Evolutionary conservation across 495 filamentous ascomycete species (phyloP), one percentile per base, ranked within the genome.

Genomic region (Penicillium malachiteum): DNA sequence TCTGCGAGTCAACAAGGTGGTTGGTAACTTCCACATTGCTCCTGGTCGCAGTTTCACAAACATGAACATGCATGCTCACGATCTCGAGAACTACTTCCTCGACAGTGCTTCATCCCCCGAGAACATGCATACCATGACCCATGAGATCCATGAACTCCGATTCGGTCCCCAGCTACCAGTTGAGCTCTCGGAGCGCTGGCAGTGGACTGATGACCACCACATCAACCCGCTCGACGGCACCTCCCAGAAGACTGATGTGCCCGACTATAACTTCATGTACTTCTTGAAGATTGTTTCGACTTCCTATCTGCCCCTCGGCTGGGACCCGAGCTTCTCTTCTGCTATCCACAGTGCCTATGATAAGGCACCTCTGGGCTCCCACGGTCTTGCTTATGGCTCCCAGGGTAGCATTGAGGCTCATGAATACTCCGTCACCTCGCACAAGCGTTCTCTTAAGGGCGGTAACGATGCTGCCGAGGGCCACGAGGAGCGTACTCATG

Each of bases 1-100:
- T 11, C 81, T 99, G 56, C 87, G 89, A 31, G 94, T 99, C 42
- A 99, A 97, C 78, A 99, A 98, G 69, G 94, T 99, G 2, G 80
- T 97, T 50, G 94, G 94, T 41, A 99, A 99, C 75, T 99, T 99
- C 83, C 94, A 99, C 74, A 89, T 99, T 63, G 95, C 94, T 2
- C 95, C 94, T 1, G 94, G 94, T 65, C 87, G 91, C 71, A 91
- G 85, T 67, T 97, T 96, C 81, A 91, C 86, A 62, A 94, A 88
- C 65, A 89, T 89, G 49, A 94, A 96, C 73, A 87, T 97, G 85
- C 94, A 99, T 72, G 90, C 96, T 32, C 94, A 99, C 74, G 94
- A 99, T 65, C 78, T 97, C 43, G 90, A 96, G 62, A 93, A 94
- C 71, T 99, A 94, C 77, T 85, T 89, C 71, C 84, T 91, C 54